Evolutionary conservation across 805 yeast species (phyloP).

Genomic region (Suhomyces xylopsoci): DNA sequence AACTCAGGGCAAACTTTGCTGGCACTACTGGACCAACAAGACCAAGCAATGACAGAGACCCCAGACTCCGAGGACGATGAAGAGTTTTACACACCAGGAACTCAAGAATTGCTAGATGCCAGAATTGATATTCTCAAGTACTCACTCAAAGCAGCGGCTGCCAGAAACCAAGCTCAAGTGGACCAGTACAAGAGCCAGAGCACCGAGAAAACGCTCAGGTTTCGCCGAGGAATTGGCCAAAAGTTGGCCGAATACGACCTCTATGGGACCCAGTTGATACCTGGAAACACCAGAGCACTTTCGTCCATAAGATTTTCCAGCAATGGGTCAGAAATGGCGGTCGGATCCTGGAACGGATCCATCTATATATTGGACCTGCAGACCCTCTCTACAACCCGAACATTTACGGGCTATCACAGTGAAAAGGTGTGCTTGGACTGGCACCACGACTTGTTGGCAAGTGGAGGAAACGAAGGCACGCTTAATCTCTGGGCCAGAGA

Average conservation of each 20-base stretch:
- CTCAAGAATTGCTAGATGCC: conserved; percentile 46
- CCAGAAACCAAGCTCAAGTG: conserved; percentile 38
- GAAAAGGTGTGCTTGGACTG: conserved; percentile 74
- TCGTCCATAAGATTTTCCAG: conserved; percentile 51
- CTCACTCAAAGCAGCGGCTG: conserved; percentile 48
- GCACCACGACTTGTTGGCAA: conserved; percentile 36
- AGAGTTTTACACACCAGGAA: conserved; percentile 84
- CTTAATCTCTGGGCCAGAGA: conserved; percentile 30
- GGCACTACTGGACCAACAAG: neutral
- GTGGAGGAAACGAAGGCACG: conserved; percentile 41
- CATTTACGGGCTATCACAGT: conserved; percentile 40
- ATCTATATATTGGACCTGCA: conserved; percentile 47
- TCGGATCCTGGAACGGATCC: conserved; percentile 85
- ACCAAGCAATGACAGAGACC: conserved; percentile 12
- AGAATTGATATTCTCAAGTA: conserved; percentile 50
- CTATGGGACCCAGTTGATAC: conserved; percentile 65
- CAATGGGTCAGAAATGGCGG: conserved; percentile 42
- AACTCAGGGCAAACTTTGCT: neutral
- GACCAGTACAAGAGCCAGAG: conserved; percentile 25
- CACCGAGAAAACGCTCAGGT: conserved; percentile 40
- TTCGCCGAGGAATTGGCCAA: conserved; percentile 43
- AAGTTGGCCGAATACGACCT: conserved; percentile 38
- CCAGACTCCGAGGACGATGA: conserved; percentile 53
- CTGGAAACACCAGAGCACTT: conserved; percentile 60
- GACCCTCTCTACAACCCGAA: conserved; percentile 28